Conservation (phyloP, 345 rosid species). For the Linum lewisii region DNA sequence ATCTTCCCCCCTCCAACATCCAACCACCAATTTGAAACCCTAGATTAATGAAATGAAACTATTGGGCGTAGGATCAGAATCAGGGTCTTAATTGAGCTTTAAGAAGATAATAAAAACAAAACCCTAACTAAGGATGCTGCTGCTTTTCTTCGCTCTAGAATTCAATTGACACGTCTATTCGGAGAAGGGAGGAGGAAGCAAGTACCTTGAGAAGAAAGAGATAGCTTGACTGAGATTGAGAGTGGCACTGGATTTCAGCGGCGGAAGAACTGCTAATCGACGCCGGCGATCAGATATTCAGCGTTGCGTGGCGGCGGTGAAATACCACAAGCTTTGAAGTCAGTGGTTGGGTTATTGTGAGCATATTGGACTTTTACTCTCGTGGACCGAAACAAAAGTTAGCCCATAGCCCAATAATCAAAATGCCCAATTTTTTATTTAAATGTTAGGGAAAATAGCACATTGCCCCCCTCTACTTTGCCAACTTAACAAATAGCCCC, state of each 20-base stretch:
- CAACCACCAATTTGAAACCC: not conserved
- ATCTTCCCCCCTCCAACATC: slow-evolving; percentile 19
- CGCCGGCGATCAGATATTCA: not conserved
- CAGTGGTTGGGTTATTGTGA: not conserved
- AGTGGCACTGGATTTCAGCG: not conserved
- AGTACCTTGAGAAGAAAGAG: not conserved
- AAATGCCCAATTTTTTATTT: too few relatives aligned
- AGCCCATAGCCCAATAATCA: too few relatives aligned
- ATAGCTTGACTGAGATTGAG: not conserved
- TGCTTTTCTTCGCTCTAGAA: too few relatives aligned
- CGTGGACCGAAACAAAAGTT: too few relatives aligned
- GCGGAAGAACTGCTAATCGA: not conserved
- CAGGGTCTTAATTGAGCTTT: not conserved
- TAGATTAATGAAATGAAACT: not conserved
- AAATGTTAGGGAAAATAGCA: too few relatives aligned
- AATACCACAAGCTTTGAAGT: not conserved
- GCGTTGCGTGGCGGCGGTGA: not conserved
- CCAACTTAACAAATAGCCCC: too few relatives aligned
- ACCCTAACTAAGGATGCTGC: too few relatives aligned
- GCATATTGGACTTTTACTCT: not conserved
- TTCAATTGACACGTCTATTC: too few relatives aligned
- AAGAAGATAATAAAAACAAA: too few relatives aligned
- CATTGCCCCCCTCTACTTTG: too few relatives aligned
- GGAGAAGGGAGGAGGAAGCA: not conserved
- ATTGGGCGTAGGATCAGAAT: not conserved